Evolutionary conservation across 2,329 filamentous ascomycete genomes (phyloP).

Genomic region (Dactylella cylindrospora): DNA sequence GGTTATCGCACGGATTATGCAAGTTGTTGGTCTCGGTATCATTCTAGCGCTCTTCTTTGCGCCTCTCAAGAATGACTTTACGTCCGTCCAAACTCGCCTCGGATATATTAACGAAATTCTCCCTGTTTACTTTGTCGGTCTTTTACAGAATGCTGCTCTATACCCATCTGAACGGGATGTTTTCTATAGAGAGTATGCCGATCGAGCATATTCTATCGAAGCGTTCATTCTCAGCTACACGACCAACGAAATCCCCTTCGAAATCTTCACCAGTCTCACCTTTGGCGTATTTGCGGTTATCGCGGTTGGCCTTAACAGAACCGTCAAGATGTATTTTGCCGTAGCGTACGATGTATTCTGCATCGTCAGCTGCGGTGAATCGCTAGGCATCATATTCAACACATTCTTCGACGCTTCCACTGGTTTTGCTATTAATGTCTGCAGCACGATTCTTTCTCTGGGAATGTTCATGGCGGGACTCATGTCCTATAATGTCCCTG

Average conservation of each 20-base stretch:
- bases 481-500: conserved; percentile 69
- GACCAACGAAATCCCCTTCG: conserved; percentile 70
- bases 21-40: conserved; percentile 65
- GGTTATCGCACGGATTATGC: conserved; percentile 66
- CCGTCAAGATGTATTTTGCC: conserved; percentile 67
- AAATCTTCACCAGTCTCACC: conserved; percentile 65
- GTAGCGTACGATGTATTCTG: conserved; percentile 70
- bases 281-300: conserved; percentile 67
- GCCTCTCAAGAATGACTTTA: conserved; percentile 69
- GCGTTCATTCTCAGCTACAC: conserved; percentile 72
- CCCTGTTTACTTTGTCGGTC: conserved; percentile 72
- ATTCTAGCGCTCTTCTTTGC: conserved; percentile 71
- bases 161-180: conserved; percentile 73
- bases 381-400: conserved; percentile 76
- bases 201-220: conserved; percentile 70
- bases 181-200: conserved; percentile 74
- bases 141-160: conserved; percentile 76
- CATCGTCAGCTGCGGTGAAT: conserved; percentile 73
- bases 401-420: conserved; percentile 69
- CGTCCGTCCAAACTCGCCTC: conserved; percentile 70
- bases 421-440: conserved; percentile 74
- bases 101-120: conserved; percentile 73
- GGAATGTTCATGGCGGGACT: conserved; percentile 71
- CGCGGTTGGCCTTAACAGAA: conserved; percentile 66
- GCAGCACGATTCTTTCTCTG: conserved; percentile 68